These are phyloP conservation scores for Phytophthora ramorum DNA, from an alignment of 352 stramenopile genomes.

Conservation along the genomic window DNA sequence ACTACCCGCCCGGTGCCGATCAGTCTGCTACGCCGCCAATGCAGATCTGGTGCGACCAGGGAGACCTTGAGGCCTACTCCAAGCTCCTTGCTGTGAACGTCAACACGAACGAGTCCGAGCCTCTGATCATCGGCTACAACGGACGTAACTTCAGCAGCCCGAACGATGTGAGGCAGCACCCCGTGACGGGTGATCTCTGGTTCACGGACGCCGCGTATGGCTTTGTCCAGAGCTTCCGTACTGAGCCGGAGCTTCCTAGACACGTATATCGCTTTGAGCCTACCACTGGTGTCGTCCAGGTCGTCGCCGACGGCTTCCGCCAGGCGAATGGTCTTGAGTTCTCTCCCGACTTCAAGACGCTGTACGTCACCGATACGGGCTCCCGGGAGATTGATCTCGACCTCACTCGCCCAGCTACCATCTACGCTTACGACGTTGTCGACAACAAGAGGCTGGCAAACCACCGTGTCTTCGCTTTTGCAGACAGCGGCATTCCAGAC, in stretches of 20 bases:
- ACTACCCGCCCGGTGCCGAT: slow-evolving; percentile 21
- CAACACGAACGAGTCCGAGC: slow-evolving; percentile 27
- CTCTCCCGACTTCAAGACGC: slow-evolving; percentile 31
- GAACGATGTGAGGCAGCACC: slow-evolving; percentile 33
- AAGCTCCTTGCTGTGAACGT: slow-evolving; percentile 27
- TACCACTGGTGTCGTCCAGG: slow-evolving; percentile 26
- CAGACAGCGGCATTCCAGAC: slow-evolving; percentile 28
- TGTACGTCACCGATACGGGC: slow-evolving; percentile 29
- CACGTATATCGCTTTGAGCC: slow-evolving; percentile 34
- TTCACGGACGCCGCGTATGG: slow-evolving; percentile 27
- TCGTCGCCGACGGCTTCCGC: slow-evolving; percentile 17
- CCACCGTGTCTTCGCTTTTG: slow-evolving; percentile 21
- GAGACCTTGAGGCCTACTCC: slow-evolving; percentile 15
- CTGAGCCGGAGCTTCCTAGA: slow-evolving; percentile 11
- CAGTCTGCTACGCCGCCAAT: slow-evolving; percentile 18
- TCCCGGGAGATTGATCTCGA: slow-evolving; percentile 20
- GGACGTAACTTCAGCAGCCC: slow-evolving; percentile 28
- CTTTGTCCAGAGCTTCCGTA: slow-evolving; percentile 24
- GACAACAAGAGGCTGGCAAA: slow-evolving; percentile 23
- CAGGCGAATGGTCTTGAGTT: slow-evolving; percentile 29
- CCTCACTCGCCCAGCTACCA: slow-evolving; percentile 18
- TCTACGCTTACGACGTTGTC: slow-evolving; percentile 30
- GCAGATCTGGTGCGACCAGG: slow-evolving; percentile 34
- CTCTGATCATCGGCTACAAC: slow-evolving; percentile 24
- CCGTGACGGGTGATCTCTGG: slow-evolving; percentile 27